These are phyloP conservation scores for Gyromitra esculenta DNA, from an alignment of 2,329 filamentous ascomycete genomes.

Conservation along the genomic window DNA sequence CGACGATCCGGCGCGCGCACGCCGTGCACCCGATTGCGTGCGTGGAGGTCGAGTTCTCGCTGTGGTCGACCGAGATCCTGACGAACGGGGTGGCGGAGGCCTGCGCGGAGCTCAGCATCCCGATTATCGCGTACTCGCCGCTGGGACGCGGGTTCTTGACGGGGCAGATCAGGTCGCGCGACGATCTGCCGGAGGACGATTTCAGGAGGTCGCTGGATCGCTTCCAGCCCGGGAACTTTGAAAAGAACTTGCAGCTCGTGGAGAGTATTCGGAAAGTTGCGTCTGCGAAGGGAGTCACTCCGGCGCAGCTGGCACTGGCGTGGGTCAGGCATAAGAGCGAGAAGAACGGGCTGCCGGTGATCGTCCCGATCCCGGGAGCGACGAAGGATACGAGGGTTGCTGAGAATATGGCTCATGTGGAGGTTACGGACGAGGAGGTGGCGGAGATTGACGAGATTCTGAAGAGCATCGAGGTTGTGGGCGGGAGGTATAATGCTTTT, in stretches of 20 bases:
- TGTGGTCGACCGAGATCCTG: constrained; percentile 65
- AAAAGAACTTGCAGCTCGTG: constrained; percentile 72
- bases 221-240: constrained; percentile 72
- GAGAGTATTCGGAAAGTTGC: constrained; percentile 69
- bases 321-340: constrained; percentile 69
- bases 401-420: constrained; percentile 69
- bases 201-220: constrained; percentile 65
- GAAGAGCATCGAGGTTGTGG: constrained; percentile 64
- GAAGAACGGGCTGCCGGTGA: constrained; percentile 64
- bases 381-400: constrained; percentile 67
- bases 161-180: constrained; percentile 64
- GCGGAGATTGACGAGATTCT: constrained; percentile 65
- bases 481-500: constrained; percentile 64
- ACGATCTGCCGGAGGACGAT: constrained; percentile 69
- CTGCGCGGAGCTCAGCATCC: constrained; percentile 72
- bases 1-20: constrained; percentile 65
- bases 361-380: constrained; percentile 75
- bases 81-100: constrained; percentile 66
- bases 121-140: constrained; percentile 77
- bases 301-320: constrained; percentile 72
- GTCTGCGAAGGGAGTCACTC: constrained; percentile 68
- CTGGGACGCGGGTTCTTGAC: constrained; percentile 69
- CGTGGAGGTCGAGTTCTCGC: constrained; percentile 68
- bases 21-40: constrained; percentile 63
- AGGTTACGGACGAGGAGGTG: constrained; percentile 66